Conservation (phyloP, 495 filamentous ascomycete genomes). For the Aspergillus sclerotiicarbonarius region DNA sequence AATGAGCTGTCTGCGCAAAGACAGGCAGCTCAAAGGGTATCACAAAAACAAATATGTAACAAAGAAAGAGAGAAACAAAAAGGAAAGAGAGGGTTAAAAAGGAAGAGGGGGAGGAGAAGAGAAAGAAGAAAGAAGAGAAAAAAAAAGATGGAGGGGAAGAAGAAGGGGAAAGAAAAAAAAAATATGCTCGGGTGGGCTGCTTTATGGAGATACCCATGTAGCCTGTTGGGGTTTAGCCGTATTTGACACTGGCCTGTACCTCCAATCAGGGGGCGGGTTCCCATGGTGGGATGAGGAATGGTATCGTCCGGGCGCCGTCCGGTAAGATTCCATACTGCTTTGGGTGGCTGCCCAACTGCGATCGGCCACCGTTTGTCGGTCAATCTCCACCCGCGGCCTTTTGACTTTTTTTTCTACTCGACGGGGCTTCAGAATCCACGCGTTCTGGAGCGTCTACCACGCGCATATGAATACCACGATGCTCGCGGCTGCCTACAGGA, state of each 20-base stretch:
- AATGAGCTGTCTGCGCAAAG: conserved; percentile 33
- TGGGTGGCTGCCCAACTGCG: not conserved
- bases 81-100: conserved; percentile 18
- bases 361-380: not conserved
- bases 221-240: not conserved
- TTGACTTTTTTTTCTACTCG: not conserved
- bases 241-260: not conserved
- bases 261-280: not conserved
- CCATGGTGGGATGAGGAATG: not conserved
- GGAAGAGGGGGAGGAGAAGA: conserved; percentile 21
- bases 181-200: conserved; percentile 7
- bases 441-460: not conserved
- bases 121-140: conserved; percentile 20
- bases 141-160: conserved; percentile 23
- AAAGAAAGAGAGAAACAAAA: conserved; percentile 26
- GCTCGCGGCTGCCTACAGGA: not conserved
- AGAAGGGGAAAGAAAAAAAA: conserved; percentile 25
- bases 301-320: not conserved
- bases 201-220: not conserved
- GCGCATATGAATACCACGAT: too few species aligned
- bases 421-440: not conserved
- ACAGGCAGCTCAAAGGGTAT: conserved; percentile 43
- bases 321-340: not conserved
- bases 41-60: conserved; percentile 30
- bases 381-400: not conserved